These are phyloP conservation scores for Aspergillus carlsbadensis DNA, from an alignment of 495 filamentous ascomycete genomes.

Conservation along the genomic window DNA sequence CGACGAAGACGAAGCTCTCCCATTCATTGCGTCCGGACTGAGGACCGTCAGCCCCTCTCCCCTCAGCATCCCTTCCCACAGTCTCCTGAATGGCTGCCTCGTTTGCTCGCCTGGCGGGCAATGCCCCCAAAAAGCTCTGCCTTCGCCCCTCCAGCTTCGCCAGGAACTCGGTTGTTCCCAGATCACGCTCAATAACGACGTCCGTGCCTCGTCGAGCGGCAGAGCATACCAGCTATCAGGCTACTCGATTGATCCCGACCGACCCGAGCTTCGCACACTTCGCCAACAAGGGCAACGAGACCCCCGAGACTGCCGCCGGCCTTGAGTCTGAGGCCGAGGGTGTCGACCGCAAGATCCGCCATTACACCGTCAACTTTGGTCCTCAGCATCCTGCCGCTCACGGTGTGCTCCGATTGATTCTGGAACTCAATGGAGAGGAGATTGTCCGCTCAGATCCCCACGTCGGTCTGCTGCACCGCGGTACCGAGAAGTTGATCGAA, in stretches of 20 bases:
- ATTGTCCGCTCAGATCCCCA: constrained; percentile 96
- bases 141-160: constrained; percentile 48
- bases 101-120: constrained; percentile 62
- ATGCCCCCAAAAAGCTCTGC: constrained; percentile 64
- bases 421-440: constrained; percentile 97
- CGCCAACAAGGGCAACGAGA: constrained; percentile 44
- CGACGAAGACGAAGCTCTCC: constrained; percentile 38
- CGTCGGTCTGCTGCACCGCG: constrained; percentile 92
- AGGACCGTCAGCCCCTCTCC: constrained; percentile 34
- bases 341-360: constrained; percentile 82
- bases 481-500: constrained; percentile 99
- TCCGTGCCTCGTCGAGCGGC: constrained; percentile 64
- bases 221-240: constrained; percentile 53
- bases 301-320: constrained; percentile 41
- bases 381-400: constrained; percentile 99
- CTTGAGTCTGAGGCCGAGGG: constrained; percentile 53
- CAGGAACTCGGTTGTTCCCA: constrained; percentile 38
- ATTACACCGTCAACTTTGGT: constrained; percentile 99
- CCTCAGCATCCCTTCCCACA: constrained; percentile 24
- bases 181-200: constrained; percentile 65
- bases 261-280: constrained; percentile 56
- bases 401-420: constrained; percentile 95
- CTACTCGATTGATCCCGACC: constrained; percentile 58
- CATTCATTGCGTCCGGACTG: constrained; percentile 46
- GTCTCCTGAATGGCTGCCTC: constrained; percentile 61